Evolutionary conservation across 2,329 filamentous ascomycete genomes (phyloP), one percentile per base, ranked within the genome.

Genomic region (Fusarium decemcellulare): DNA sequence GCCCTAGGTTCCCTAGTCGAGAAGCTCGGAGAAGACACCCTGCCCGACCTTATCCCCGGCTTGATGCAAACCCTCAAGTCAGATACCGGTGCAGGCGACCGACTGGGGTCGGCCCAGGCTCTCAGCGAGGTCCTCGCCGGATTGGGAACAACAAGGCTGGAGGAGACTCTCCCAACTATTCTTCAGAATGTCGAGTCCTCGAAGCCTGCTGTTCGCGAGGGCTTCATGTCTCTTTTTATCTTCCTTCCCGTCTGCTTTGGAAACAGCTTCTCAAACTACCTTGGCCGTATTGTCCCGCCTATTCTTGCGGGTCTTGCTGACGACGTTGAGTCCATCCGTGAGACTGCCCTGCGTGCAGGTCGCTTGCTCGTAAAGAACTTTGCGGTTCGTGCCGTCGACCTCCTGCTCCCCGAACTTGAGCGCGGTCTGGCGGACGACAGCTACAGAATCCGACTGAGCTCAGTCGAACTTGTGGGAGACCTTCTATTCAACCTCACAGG

Each of bases 211-310:
- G 94, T 99, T 69, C 91, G 96, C 74, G 96, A 99, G 85, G 96
- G 96, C 47, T 99, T 99, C 84, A 99, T 99, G 96, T 98, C 96
- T 8, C 88, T 99, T 42, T 99, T 99, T 82, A 98, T 99, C 72
- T 99, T 98, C 88, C 90, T 99, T 83, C 96, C 96, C 12, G 96
- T 97, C 56, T 99, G 96, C 83, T 99, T 99, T 76, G 96, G 96
- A 76, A 99, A 99, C 86, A 97, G 95, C 80, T 99, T 99, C 77
- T 92, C 96, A 73, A 94, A 94, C 77, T 99, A 99, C 77, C 91
- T 99, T 65, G 93, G 91, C 81, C 94, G 91, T 78, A 97, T 99
- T 75, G 97, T 99, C 74, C 97, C 96, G 16, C 93, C 96, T 18
- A 98, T 99, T 75, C 86, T 99, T 68, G 91, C 94, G 70, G 97